Evolutionary conservation across 306 rosid genomes (phyloP), one percentile per base, ranked within the genome.

Genomic region (Senna siamea): DNA sequence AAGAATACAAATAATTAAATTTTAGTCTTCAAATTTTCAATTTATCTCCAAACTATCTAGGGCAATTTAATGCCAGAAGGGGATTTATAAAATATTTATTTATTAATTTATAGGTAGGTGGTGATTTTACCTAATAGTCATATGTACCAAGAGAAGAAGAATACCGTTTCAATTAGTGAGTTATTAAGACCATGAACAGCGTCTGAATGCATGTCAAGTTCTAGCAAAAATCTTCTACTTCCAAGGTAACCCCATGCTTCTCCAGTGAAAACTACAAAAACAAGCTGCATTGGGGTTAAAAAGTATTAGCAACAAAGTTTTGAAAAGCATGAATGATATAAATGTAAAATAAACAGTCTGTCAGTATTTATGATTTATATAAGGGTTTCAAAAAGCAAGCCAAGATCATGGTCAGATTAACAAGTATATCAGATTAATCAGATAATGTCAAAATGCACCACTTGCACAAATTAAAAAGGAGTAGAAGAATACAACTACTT

Each of bases 171-270:
- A 73, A 93, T 83, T 79, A 82, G 80, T 71, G 91, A 83, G 61
- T 38, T 75, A 83, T 87, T 48, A 61, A 93, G 96, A 68, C 98
- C 98, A 57, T 55, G 81, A 76, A 93, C 97, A 80, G 90, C 86
- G 82, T 89, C 92, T 14, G 98, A 90, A 77, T 87, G 92, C 75
- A 83, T 79, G 85, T 89, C 96, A 75, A 93, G 97, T 82, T 93
- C 98, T 26, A 41, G 86, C 80, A 89, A 82, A 82, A 93, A 93
- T 74, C 97, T 90, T 84, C 98, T 79, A 77, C 98, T 93, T 77
- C 98, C 98, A 73, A 93, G 97, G 87, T 90, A 93, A 55, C 97
- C 98, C 98, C 98, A 93, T 10, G 88, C 78, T 78, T 93, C 98
- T 50, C 98, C 98, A 51, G 98, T 91, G 81, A 90, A 87, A 78